Conservation (phyloP, 2,329 filamentous ascomycete genomes). For the Camptophora hylomeconis region DNA sequence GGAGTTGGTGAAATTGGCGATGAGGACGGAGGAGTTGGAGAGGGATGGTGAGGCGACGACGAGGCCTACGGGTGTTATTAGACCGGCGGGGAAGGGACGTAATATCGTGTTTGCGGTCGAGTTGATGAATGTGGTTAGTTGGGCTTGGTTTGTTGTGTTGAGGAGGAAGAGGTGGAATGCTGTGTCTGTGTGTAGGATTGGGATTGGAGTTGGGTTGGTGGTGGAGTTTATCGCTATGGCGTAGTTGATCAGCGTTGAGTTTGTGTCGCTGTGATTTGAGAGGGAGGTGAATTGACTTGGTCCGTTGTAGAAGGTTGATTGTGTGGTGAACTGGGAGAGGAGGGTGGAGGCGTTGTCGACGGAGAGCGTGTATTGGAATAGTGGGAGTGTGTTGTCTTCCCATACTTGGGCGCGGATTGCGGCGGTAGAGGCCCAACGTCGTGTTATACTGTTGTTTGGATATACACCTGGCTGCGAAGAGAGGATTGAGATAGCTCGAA, state of each 20-base stretch:
- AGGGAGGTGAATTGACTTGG: slow-evolving; percentile 37
- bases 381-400: slow-evolving; percentile 46
- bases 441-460: slow-evolving; percentile 24
- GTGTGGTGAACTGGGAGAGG: slow-evolving; percentile 36
- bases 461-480: slow-evolving; percentile 37
- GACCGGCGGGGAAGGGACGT: slow-evolving; percentile 44
- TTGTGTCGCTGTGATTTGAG: slow-evolving; percentile 46
- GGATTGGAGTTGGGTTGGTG: slow-evolving; percentile 39
- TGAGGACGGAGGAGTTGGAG: slow-evolving; percentile 34
- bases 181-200: slow-evolving; percentile 51
- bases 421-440: slow-evolving; percentile 20
- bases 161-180: slow-evolving; percentile 51
- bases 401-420: slow-evolving; percentile 43
- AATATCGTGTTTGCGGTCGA: slow-evolving; percentile 45
- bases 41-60: slow-evolving; percentile 51
- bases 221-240: slow-evolving; percentile 44
- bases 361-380: slow-evolving; percentile 41
- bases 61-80: slow-evolving; percentile 43
- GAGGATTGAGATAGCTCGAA: slow-evolving; percentile 44
- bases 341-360: slow-evolving; percentile 31
- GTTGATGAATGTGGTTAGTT: slow-evolving; percentile 46
- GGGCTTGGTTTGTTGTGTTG: slow-evolving; percentile 38
- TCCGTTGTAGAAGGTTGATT: slow-evolving; percentile 29
- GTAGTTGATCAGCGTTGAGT: slow-evolving; percentile 43
- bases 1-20: slow-evolving; percentile 40